These are phyloP conservation scores for Pythium chondricola DNA, from an alignment of 352 stramenopile genomes.

Conservation along the genomic window DNA sequence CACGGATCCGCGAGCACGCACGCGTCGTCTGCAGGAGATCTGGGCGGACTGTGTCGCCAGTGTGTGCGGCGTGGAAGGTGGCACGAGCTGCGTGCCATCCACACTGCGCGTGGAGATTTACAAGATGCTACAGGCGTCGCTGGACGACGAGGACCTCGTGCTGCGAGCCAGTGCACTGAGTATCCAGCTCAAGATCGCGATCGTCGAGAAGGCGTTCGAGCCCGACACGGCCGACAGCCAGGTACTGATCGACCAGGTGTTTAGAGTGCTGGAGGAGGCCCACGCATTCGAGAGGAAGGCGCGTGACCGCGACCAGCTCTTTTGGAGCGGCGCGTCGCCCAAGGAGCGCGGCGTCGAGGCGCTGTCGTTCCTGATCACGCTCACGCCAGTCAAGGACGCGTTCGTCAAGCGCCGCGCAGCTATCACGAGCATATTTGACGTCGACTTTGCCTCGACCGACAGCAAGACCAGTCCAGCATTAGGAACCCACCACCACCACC, in stretches of 20 bases:
- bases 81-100: constrained; percentile 53
- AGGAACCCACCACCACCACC: constrained; percentile 21
- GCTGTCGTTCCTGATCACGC: constrained; percentile 80
- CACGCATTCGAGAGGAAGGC: constrained; percentile 44
- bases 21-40: constrained; percentile 60
- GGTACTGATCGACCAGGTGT: constrained; percentile 66
- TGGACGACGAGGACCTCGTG: constrained; percentile 72
- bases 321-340: constrained; percentile 62
- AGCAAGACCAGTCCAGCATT: constrained; percentile 4
- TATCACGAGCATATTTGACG: constrained; percentile 60
- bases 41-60: constrained; percentile 80
- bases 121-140: constrained; percentile 57
- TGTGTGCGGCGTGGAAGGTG: constrained; percentile 71
- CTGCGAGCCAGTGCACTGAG: constrained; percentile 67
- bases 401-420: constrained; percentile 53
- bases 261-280: constrained; percentile 61
- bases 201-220: constrained; percentile 80
- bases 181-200: constrained; percentile 77
- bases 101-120: constrained; percentile 68
- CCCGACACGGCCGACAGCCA: constrained; percentile 47
- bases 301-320: constrained; percentile 34
- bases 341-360: constrained; percentile 80
- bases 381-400: constrained; percentile 72
- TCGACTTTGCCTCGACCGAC: constrained; percentile 48
- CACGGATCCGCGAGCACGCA: constrained; percentile 31